Percentiles rank a stretch among this genome's conserved stretches.
Conservation (phyloP, 2,329 filamentous ascomycete species). For the Alternaria brassicae region DNA sequence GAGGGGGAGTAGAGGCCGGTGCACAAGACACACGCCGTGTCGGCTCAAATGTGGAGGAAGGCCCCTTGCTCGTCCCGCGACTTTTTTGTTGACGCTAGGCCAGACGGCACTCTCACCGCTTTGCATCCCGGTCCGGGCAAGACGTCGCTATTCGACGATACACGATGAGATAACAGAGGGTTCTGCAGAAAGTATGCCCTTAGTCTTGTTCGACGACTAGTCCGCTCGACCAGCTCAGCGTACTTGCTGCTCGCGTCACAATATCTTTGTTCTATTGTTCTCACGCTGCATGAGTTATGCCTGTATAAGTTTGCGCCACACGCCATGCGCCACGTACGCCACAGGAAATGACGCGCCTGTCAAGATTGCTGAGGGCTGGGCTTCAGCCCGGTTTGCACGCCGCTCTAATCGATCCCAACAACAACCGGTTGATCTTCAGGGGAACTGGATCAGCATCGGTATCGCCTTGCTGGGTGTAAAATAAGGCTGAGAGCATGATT, state of each 20-base stretch:
- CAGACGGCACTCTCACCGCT: constrained; percentile 24
- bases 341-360: constrained; percentile 9
- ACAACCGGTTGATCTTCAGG: constrained; percentile 17
- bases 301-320: not conserved
- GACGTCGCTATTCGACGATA: constrained; percentile 6
- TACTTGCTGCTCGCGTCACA: not conserved
- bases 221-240: constrained; percentile 5
- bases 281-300: not conserved
- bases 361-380: not conserved
- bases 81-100: constrained; percentile 29
- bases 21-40: constrained; percentile 8
- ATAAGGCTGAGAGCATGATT: constrained; percentile 5
- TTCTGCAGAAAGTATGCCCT: constrained; percentile 13
- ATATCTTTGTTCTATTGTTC: not conserved
- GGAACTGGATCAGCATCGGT: not conserved
- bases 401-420: constrained; percentile 9
- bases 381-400: not conserved
- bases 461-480: not conserved
- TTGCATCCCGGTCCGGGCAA: constrained; percentile 5
- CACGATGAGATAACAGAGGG: constrained; percentile 7
- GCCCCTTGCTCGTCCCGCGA: constrained; percentile 23
- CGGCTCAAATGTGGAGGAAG: constrained; percentile 15
- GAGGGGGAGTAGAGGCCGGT: constrained; percentile 8
- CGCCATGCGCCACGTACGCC: constrained; percentile 3
- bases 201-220: constrained; percentile 11